phyloP scores from a whole-genome alignment of 73 alveolate genomes.

The Stentor coeruleus region DNA sequence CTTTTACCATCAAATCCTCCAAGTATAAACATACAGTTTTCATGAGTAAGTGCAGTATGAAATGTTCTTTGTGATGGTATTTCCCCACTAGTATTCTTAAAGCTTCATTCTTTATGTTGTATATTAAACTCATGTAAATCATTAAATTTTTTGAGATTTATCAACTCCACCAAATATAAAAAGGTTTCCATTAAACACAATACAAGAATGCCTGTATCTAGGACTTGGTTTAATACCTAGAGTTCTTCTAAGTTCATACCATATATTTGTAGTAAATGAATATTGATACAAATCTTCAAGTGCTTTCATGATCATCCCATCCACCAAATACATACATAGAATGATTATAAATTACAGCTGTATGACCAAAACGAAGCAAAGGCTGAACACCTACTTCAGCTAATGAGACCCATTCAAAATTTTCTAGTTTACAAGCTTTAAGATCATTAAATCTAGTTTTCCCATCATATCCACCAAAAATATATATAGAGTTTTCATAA shows the following conservation, averaged over 20 bases:
- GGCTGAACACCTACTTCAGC: slow-evolving; percentile 33
- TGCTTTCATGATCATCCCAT: slow-evolving; percentile 92
- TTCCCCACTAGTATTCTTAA: slow-evolving; percentile 32
- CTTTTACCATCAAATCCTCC: slow-evolving; percentile 55
- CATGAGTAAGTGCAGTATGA: slow-evolving; percentile 54
- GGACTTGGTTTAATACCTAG: slow-evolving; percentile 47
- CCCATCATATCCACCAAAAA: slow-evolving; percentile 64
- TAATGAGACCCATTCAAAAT: slow-evolving; percentile 38
- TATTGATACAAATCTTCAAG: slow-evolving; percentile 80
- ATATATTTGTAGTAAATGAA: slow-evolving; percentile 51
- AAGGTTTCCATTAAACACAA: slow-evolving; percentile 58
- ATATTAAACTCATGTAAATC: slow-evolving; percentile 60
- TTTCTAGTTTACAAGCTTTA: slow-evolving; percentile 27
- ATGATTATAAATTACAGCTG: slow-evolving; percentile 69
- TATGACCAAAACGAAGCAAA: slow-evolving; percentile 73
- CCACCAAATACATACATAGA: slow-evolving; percentile 90
- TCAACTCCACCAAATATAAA: slow-evolving; percentile 82
- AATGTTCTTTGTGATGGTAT: slow-evolving; percentile 71
- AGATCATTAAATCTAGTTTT: slow-evolving; percentile 44
- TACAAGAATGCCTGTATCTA: slow-evolving; percentile 73
- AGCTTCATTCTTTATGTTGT: slow-evolving; percentile 45
- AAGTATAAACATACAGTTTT: slow-evolving; percentile 43
- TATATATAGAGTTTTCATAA: slow-evolving; percentile 37
- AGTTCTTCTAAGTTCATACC: slow-evolving; percentile 43
- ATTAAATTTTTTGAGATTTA: slow-evolving; percentile 50